A percentile compares a stretch with the other conserved stretches of the same genome.
Conservation (phyloP, 2,329 filamentous ascomycete genomes). For the Aspergillus unguis region DNA sequence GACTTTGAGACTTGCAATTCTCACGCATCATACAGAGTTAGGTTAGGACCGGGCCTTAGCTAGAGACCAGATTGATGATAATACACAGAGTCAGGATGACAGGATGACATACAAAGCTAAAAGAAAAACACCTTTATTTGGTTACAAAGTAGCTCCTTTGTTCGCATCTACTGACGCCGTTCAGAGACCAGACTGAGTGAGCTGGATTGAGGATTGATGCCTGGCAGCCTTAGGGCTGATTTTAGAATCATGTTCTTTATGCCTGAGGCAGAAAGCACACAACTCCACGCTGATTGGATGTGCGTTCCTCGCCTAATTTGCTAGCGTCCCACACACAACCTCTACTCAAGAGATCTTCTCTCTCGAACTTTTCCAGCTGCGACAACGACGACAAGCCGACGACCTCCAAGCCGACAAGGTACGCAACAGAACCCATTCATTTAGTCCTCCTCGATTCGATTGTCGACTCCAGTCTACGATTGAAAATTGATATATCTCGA, state of each 20-base stretch:
- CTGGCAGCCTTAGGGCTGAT: constrained; percentile 13
- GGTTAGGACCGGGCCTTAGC: background rate
- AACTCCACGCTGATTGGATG: constrained; percentile 22
- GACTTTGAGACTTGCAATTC: background rate
- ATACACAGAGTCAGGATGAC: background rate
- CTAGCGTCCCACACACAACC: constrained; percentile 45
- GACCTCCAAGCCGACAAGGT: constrained; percentile 46
- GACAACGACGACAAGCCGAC: constrained; percentile 44
- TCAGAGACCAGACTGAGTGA: background rate
- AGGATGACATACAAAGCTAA: no score
- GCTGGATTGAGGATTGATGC: background rate
- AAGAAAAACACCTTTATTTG: no score
- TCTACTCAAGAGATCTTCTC: constrained; percentile 27
- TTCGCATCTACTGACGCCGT: background rate
- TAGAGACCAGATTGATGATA: background rate
- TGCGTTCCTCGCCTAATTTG: constrained; percentile 37
- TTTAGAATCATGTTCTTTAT: background rate
- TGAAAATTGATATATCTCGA: background rate
- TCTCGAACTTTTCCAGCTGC: constrained; percentile 36
- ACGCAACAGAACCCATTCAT: constrained; percentile 19
- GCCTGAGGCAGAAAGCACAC: constrained; percentile 14
- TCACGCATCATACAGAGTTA: constrained; percentile 2
- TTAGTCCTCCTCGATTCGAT: background rate
- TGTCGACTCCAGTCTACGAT: constrained; percentile 9
- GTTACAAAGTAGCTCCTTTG: no score